These are phyloP conservation scores for Schizophyllum amplum DNA, from an alignment of 1,284 basidiomycete species.

Conservation along the genomic window DNA sequence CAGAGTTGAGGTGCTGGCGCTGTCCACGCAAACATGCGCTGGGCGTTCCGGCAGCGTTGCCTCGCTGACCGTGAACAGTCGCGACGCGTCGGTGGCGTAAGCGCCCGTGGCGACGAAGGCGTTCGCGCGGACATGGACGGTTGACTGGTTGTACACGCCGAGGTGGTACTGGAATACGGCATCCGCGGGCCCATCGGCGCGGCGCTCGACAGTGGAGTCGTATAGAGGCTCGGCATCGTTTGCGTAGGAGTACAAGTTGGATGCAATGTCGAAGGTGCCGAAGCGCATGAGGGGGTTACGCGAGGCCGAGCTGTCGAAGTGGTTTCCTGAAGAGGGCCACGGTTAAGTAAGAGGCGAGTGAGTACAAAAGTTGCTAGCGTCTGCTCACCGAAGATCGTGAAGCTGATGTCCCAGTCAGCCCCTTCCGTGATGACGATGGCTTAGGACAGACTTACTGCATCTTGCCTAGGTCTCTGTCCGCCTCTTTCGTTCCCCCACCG, in stretches of 20 bases:
- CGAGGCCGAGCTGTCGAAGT: slow-evolving; percentile 12
- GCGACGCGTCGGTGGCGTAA: neutral
- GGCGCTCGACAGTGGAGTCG: neutral
- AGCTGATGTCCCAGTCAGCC: neutral
- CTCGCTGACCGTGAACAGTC: neutral
- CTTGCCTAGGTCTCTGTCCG: slow-evolving; percentile 11
- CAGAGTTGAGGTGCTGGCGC: neutral
- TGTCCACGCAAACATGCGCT: neutral
- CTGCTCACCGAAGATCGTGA: slow-evolving; percentile 7
- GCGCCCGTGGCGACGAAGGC: neutral
- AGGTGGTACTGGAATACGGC: slow-evolving; percentile 13
- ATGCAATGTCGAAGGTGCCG: slow-evolving; percentile 12
- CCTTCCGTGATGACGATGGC: neutral
- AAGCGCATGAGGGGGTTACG: slow-evolving; percentile 12
- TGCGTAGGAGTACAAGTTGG: slow-evolving; percentile 11
- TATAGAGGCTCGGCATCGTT: slow-evolving; percentile 7
- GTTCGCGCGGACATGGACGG: neutral
- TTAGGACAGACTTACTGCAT: slow-evolving; percentile 4
- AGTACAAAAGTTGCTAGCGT: neutral
- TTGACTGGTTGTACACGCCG: slow-evolving; percentile 11
- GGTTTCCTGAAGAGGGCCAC: slow-evolving; percentile 5
- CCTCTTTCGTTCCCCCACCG: slow-evolving; percentile 13
- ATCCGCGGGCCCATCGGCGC: slow-evolving; percentile 6
- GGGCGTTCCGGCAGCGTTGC: neutral
- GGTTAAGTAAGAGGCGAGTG: neutral